Conservation (phyloP, 1,284 basidiomycete genomes). For the Anthracocystis walkeri region DNA sequence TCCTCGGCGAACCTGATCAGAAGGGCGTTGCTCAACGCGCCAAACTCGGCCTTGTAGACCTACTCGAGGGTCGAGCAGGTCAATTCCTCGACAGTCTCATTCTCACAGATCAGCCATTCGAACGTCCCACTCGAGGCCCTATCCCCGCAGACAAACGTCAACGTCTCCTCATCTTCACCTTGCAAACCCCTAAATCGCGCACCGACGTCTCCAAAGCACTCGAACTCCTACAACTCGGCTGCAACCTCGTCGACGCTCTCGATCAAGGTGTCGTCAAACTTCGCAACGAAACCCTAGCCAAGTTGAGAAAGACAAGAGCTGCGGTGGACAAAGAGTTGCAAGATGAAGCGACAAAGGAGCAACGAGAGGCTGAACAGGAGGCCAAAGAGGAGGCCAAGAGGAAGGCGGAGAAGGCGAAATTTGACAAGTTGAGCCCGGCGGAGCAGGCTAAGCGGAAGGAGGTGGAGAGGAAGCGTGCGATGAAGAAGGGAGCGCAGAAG, state of each 20-base stretch:
- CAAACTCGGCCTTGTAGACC: constrained; percentile 55
- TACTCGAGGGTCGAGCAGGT: constrained; percentile 51
- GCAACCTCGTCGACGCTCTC: constrained; percentile 65
- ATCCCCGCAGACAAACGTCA: constrained; percentile 48
- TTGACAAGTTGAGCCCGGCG: constrained; percentile 61
- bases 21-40: constrained; percentile 60
- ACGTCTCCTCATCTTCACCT: constrained; percentile 57
- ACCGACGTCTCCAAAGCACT: constrained; percentile 34
- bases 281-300: constrained; percentile 48
- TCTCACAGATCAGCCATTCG: constrained; percentile 62
- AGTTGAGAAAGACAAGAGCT: constrained; percentile 58
- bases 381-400: constrained; percentile 57
- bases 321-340: constrained; percentile 57
- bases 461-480: constrained; percentile 62
- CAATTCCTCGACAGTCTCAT: constrained; percentile 60
- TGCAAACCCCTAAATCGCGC: constrained; percentile 51
- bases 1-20: constrained; percentile 62
- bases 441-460: constrained; percentile 67
- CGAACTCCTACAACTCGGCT: constrained; percentile 58
- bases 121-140: constrained; percentile 39
- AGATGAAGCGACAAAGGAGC: constrained; percentile 49
- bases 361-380: constrained; percentile 60
- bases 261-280: constrained; percentile 49
- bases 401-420: constrained; percentile 62
- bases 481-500: constrained; percentile 57